Evolutionary conservation across 805 yeast genomes (phyloP).

Genomic region (Schizosaccharomyces osmophilus): DNA sequence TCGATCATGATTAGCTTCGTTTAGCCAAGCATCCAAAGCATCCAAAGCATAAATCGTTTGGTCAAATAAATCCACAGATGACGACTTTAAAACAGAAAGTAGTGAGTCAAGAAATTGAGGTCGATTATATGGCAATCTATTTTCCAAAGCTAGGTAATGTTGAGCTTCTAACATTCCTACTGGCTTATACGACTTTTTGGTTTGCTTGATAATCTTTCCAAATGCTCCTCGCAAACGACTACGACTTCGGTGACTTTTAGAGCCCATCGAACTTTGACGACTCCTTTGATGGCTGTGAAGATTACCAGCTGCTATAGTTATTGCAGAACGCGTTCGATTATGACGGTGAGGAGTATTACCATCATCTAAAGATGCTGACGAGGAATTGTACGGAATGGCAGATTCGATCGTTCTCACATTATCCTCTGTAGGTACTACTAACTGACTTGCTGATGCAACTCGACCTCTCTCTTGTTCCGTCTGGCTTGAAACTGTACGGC

Average conservation of each 20-base stretch:
- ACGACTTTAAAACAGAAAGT: neutral
- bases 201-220: neutral
- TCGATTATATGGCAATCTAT: neutral
- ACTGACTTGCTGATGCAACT: neutral
- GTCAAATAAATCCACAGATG: neutral
- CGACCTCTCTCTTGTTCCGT: neutral
- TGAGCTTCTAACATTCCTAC: slow-evolving; percentile 2
- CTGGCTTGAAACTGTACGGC: neutral
- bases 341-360: too few relatives aligned
- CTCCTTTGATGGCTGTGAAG: neutral
- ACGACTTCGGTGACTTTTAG: neutral
- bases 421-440: neutral
- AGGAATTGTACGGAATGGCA: neutral
- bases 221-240: neutral
- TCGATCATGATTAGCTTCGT: neutral
- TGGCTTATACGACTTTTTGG: neutral
- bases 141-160: slow-evolving; percentile 1
- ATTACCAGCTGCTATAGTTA: too few relatives aligned
- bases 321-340: too few relatives aligned
- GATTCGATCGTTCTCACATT: neutral
- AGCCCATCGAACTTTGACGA: neutral
- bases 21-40: neutral
- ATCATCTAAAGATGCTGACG: neutral
- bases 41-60: neutral
- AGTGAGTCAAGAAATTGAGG: neutral